Conservation (phyloP, 352 stramenopile genomes). For the Aphanomyces cochlioides region DNA sequence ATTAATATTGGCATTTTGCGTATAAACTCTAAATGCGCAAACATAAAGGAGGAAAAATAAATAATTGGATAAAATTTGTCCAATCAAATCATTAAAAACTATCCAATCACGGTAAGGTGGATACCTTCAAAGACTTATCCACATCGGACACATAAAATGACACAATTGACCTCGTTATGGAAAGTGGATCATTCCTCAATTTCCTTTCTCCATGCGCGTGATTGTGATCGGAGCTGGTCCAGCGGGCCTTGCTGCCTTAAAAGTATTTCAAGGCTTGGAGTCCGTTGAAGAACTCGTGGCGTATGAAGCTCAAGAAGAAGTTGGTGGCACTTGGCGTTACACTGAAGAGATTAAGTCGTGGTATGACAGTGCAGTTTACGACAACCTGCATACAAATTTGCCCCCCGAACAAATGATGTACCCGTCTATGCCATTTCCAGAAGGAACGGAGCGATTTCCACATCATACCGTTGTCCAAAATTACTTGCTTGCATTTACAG, state of each 20-base stretch:
- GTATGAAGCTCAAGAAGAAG: background rate
- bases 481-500: background rate
- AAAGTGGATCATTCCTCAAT: background rate
- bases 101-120: no score
- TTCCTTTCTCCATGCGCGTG: background rate
- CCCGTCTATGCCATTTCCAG: background rate
- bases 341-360: background rate
- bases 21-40: no score
- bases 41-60: no score
- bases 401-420: background rate
- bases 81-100: no score
- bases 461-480: constrained; percentile 7
- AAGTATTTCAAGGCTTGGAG: constrained; percentile 4
- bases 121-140: no score
- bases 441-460: constrained; percentile 1
- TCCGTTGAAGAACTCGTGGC: background rate
- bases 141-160: no score
- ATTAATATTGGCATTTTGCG: no score
- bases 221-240: background rate
- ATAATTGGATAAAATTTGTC: no score
- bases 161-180: no score
- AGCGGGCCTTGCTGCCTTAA: background rate
- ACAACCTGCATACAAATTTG: background rate
- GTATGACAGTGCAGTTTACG: constrained; percentile 3
- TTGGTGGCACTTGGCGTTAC: constrained; percentile 8